These are phyloP conservation scores for Dactylellina haptotyla DNA, from an alignment of 2,329 filamentous ascomycete genomes.

Conservation along the genomic window DNA sequence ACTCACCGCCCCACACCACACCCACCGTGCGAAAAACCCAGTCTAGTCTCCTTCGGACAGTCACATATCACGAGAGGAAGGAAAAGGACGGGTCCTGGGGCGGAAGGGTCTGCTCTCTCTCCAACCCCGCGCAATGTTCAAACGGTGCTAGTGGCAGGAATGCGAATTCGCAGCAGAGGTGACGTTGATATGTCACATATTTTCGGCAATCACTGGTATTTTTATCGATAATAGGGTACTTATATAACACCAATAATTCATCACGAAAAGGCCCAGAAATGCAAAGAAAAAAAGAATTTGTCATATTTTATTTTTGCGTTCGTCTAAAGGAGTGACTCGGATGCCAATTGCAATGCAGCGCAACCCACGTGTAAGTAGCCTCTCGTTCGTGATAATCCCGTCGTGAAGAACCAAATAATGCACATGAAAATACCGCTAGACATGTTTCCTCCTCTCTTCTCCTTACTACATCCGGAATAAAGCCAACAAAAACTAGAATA, in stretches of 20 bases:
- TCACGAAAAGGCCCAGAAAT: background rate
- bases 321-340: too few relatives aligned
- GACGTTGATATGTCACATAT: slow-evolving; percentile 34
- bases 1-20: slow-evolving; percentile 6
- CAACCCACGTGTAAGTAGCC: too few relatives aligned
- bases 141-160: background rate
- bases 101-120: background rate
- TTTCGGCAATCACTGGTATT: background rate
- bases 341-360: too few relatives aligned
- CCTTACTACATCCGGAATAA: too few relatives aligned
- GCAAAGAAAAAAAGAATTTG: too few relatives aligned
- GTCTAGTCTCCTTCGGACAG: slow-evolving; percentile 19
- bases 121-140: slow-evolving; percentile 5
- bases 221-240: background rate
- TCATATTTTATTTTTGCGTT: too few relatives aligned
- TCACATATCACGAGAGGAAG: background rate
- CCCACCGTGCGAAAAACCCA: background rate
- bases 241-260: background rate
- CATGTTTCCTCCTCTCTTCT: too few relatives aligned
- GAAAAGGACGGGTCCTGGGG: background rate
- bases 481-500: slow-evolving; percentile 4
- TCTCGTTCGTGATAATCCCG: too few relatives aligned
- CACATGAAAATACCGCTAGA: too few relatives aligned
- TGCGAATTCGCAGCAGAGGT: background rate
- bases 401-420: too few relatives aligned